Conservation (phyloP, 371 early-diverging fungal genomes). For the Haplosporangium sp. region DNA sequence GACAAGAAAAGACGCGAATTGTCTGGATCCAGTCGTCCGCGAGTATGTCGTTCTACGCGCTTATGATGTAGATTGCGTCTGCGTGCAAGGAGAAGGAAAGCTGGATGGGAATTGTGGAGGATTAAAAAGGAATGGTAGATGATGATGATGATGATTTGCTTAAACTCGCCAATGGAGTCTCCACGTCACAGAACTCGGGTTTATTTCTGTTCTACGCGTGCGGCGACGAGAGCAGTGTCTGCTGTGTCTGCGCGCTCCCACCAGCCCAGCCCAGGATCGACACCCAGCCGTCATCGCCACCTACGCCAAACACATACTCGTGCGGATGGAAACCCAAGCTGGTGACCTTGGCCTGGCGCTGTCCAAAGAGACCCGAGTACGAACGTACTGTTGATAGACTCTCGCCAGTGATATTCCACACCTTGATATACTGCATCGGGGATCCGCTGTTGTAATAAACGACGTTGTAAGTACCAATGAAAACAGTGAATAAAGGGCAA, state of each 20-base stretch:
- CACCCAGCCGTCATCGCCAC: slow-evolving; percentile 50
- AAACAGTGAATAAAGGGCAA: background rate
- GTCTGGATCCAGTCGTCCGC: too few species aligned
- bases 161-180: too few species aligned
- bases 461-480: background rate
- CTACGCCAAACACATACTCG: slow-evolving; percentile 54
- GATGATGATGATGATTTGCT: too few species aligned
- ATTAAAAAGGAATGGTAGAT: too few species aligned
- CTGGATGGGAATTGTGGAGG: too few species aligned
- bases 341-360: slow-evolving; percentile 45
- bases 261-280: slow-evolving; percentile 53
- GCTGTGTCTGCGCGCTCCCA: slow-evolving; percentile 9
- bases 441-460: slow-evolving; percentile 60
- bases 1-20: too few species aligned
- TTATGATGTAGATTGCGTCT: too few species aligned
- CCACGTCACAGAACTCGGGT: too few species aligned
- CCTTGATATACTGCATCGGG: slow-evolving; percentile 71
- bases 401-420: slow-evolving; percentile 70
- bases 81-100: too few species aligned
- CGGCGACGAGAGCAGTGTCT: background rate
- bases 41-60: too few species aligned
- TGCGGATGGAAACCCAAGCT: slow-evolving; percentile 51
- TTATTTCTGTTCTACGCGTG: slow-evolving; percentile 1
- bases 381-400: slow-evolving; percentile 67
- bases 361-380: slow-evolving; percentile 65